Evolutionary conservation across 108 stramenopile species (phyloP).

Genomic region (Cyclotella sp.): DNA sequence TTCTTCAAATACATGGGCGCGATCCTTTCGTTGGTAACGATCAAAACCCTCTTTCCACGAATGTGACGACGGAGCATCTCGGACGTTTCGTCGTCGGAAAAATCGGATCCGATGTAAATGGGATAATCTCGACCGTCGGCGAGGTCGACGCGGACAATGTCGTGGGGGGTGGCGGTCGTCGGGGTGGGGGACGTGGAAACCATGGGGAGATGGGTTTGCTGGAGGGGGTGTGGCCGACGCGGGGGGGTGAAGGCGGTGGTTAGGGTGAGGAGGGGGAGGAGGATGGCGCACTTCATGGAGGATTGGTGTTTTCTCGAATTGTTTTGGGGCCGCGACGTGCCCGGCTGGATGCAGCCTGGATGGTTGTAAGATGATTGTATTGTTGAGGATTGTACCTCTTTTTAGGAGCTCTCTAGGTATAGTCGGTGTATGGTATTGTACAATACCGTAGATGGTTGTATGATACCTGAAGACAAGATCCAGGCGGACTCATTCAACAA

Average conservation of each 20-base stretch:
- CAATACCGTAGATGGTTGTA: no score
- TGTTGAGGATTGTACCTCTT: no score
- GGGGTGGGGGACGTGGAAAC: constrained; percentile 9
- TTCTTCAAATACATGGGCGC: constrained; percentile 80
- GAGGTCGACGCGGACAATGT: constrained; percentile 83
- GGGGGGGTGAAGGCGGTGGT: constrained; percentile 17
- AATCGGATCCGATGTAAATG: constrained; percentile 87
- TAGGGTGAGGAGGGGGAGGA: constrained; percentile 17
- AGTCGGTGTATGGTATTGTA: no score
- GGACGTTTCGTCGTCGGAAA: constrained; percentile 59
- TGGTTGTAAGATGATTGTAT: no score
- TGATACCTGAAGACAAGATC: no score
- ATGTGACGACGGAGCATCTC: constrained; percentile 53
- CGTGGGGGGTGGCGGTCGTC: constrained; percentile 29
- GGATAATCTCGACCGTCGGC: constrained; percentile 85
- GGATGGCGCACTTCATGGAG: constrained; percentile 11
- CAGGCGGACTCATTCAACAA: no score
- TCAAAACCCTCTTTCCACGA: constrained; percentile 60
- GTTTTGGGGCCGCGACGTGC: no score
- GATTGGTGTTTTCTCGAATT: no score
- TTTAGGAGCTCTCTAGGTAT: no score
- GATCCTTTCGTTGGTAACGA: constrained; percentile 86
- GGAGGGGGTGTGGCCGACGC: neutral
- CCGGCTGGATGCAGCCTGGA: no score
- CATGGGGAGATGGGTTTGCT: constrained; percentile 9